Conservation (phyloP, 2,329 filamentous ascomycete species). For the Fusarium palustre region DNA sequence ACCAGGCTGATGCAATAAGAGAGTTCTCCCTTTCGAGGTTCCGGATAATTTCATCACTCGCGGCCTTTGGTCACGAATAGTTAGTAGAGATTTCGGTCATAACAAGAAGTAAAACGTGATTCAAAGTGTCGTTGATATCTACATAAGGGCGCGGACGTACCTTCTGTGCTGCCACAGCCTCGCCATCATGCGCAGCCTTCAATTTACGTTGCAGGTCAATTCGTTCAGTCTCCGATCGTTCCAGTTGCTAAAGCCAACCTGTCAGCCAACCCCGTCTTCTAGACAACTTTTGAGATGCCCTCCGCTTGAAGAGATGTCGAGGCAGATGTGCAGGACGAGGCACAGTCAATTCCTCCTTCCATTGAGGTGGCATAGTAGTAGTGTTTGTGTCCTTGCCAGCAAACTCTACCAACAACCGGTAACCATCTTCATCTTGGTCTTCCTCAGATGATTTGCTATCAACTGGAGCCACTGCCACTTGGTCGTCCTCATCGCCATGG, state of each 20-base stretch:
- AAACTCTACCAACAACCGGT: not conserved
- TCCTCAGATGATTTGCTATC: not conserved
- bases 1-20: constrained; percentile 86
- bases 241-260: constrained; percentile 62
- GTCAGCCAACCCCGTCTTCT: constrained; percentile 28
- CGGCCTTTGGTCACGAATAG: constrained; percentile 54
- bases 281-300: not conserved
- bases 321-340: constrained; percentile 8
- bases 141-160: constrained; percentile 54
- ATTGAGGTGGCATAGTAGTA: not conserved
- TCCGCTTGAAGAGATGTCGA: constrained; percentile 6
- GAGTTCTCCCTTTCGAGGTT: constrained; percentile 82
- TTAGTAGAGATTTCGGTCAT: constrained; percentile 26
- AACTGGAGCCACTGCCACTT: constrained; percentile 32
- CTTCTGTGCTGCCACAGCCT: constrained; percentile 63
- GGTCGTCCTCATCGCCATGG: constrained; percentile 16
- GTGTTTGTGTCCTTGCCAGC: not conserved
- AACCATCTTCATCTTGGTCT: not conserved
- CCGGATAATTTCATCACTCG: constrained; percentile 68
- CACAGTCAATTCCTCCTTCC: not conserved
- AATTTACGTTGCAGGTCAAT: constrained; percentile 67
- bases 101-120: not conserved
- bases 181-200: constrained; percentile 64
- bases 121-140: constrained; percentile 6
- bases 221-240: constrained; percentile 67